Percentiles rank a stretch among this genome's conserved stretches.
These are phyloP conservation scores for Aspergillus caelatus DNA, from an alignment of 2,329 filamentous ascomycete species.

Conservation along the genomic window DNA sequence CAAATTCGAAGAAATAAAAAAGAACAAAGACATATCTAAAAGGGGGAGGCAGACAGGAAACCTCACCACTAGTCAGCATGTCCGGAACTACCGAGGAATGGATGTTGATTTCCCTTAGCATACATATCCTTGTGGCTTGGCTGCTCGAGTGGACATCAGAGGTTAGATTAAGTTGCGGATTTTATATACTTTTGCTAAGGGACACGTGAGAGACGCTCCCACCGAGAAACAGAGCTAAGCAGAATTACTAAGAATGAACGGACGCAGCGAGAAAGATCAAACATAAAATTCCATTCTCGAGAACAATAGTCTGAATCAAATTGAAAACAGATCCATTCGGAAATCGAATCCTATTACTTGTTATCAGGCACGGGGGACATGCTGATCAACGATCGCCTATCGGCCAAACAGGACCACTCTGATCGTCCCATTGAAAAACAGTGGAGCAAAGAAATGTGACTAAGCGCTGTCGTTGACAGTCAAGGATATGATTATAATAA, in stretches of 20 bases:
- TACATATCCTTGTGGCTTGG: neutral
- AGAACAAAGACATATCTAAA: neutral
- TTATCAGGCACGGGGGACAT: neutral
- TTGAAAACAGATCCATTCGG: neutral
- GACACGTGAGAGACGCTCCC: neutral
- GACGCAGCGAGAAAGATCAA: neutral
- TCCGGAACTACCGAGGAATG: conserved; percentile 2
- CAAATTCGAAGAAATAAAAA: neutral
- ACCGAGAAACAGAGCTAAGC: neutral
- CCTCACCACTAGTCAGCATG: neutral
- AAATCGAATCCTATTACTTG: conserved; percentile 11
- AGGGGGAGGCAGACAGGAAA: neutral
- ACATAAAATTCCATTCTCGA: neutral
- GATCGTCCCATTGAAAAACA: conserved; percentile 9
- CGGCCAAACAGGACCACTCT: conserved; percentile 6
- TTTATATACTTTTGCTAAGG: neutral
- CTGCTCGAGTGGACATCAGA: neutral
- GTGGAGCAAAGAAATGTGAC: conserved; percentile 6
- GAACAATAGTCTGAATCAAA: neutral
- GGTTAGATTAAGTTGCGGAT: neutral
- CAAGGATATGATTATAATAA: neutral
- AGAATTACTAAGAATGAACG: neutral
- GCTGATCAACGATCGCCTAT: conserved; percentile 15
- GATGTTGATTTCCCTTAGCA: neutral
- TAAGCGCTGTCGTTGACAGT: conserved; percentile 8